Conservation (phyloP, 805 yeast genomes). For the Millerago galiae region DNA sequence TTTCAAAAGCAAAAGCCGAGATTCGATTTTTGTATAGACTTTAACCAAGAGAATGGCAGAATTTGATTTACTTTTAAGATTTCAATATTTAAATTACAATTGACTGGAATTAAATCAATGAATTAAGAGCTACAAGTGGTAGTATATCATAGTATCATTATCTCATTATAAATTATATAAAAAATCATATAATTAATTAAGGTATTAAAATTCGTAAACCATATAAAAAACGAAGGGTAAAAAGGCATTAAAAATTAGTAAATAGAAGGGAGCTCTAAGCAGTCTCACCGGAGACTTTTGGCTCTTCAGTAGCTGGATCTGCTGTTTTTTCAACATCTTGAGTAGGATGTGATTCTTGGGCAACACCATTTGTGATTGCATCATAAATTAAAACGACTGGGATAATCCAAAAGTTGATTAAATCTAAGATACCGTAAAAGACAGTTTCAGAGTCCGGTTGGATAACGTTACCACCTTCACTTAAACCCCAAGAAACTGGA, state of each 20-base stretch:
- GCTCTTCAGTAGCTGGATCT: conserved; percentile 6
- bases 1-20: too few species aligned
- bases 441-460: conserved; percentile 50
- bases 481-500: conserved; percentile 44
- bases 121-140: too few species aligned
- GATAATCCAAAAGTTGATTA: conserved; percentile 34
- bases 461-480: conserved; percentile 51
- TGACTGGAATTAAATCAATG: too few species aligned
- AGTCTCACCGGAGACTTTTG: conserved; percentile 4
- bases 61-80: too few species aligned
- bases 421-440: conserved; percentile 47
- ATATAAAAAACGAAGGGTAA: background rate
- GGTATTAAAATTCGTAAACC: too few species aligned
- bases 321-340: conserved; percentile 11
- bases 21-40: too few species aligned
- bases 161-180: too few species aligned
- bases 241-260: background rate
- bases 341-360: background rate
- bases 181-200: too few species aligned
- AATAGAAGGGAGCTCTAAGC: background rate
- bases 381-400: conserved; percentile 30
- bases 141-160: too few species aligned
- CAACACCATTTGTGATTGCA: conserved; percentile 12
- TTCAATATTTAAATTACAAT: too few species aligned
- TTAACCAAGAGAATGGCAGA: too few species aligned